Evolutionary conservation across 192 early-diverging fungal genomes (phyloP).

Genomic region (Umbelopsis sp.): DNA sequence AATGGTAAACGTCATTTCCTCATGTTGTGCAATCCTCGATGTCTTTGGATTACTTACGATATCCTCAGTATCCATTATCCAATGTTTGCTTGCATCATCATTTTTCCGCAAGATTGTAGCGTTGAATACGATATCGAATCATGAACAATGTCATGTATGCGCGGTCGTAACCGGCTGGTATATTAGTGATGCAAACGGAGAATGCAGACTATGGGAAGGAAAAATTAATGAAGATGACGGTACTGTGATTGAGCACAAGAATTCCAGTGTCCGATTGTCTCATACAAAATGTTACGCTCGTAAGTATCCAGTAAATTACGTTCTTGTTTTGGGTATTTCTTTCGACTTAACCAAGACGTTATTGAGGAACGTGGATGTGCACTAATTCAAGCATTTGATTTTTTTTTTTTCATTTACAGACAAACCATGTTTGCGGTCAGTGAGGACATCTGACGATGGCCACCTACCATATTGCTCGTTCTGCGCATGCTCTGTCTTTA

Average conservation of each 20-base stretch:
- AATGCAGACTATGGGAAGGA: not conserved
- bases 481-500: not conserved
- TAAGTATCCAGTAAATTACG: not conserved
- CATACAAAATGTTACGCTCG: slow-evolving; percentile 2
- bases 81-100: slow-evolving; percentile 13
- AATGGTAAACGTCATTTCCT: slow-evolving; percentile 20
- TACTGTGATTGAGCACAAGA: not conserved
- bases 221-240: not conserved
- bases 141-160: slow-evolving; percentile 22
- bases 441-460: not conserved
- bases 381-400: slow-evolving; percentile 9
- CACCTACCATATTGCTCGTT: not conserved
- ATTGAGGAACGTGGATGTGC: not conserved
- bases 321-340: not conserved
- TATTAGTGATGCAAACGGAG: not conserved
- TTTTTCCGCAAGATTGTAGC: not conserved
- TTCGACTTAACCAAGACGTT: not conserved
- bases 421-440: slow-evolving; percentile 11
- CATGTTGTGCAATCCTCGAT: not conserved
- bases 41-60: not conserved
- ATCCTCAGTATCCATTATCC: slow-evolving; percentile 15
- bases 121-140: not conserved
- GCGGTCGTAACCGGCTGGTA: slow-evolving; percentile 21
- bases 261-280: not conserved
- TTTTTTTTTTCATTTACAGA: slow-evolving; percentile 3